A percentile compares a stretch with the other conserved stretches of the same genome.
phyloP scores from a whole-genome alignment of 768 basidiomycete species.

The Amanita rimosa region DNA sequence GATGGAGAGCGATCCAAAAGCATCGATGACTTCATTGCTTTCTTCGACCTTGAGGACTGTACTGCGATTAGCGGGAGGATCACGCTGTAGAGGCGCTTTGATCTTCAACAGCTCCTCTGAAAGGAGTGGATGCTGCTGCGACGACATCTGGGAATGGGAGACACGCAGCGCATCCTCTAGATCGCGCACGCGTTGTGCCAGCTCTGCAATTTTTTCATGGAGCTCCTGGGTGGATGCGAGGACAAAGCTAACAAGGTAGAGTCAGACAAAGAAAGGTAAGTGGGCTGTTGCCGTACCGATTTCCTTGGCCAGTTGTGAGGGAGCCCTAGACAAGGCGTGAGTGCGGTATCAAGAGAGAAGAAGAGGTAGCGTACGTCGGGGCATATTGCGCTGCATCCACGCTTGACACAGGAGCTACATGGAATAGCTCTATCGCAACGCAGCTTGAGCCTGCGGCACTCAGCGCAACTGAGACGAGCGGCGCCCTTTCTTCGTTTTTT shows the following conservation, averaged over 20 bases:
- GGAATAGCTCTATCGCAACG: conserved; percentile 70
- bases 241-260: conserved; percentile 35
- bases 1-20: conserved; percentile 72
- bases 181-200: conserved; percentile 63
- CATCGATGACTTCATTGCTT: conserved; percentile 59
- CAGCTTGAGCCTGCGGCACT: conserved; percentile 65
- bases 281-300: conserved; percentile 36
- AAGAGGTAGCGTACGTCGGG: no score
- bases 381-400: conserved; percentile 73
- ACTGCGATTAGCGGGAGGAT: conserved; percentile 34
- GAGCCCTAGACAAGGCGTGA: conserved; percentile 35
- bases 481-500: conserved; percentile 65
- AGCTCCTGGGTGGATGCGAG: conserved; percentile 73
- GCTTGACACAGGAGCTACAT: conserved; percentile 72
- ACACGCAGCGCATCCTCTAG: conserved; percentile 61
- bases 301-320: conserved; percentile 73
- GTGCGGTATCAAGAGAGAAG: no score
- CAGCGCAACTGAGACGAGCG: conserved; percentile 68
- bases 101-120: conserved; percentile 62
- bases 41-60: conserved; percentile 48
- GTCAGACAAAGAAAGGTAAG: background rate
- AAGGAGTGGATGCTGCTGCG: conserved; percentile 55
- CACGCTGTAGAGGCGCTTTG: conserved; percentile 68
- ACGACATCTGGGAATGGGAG: conserved; percentile 46
- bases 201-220: conserved; percentile 71